Evolutionary conservation across 371 early-diverging fungal genomes (phyloP), one percentile per base, ranked within the genome.

Genomic region (Mortierella sp.): DNA sequence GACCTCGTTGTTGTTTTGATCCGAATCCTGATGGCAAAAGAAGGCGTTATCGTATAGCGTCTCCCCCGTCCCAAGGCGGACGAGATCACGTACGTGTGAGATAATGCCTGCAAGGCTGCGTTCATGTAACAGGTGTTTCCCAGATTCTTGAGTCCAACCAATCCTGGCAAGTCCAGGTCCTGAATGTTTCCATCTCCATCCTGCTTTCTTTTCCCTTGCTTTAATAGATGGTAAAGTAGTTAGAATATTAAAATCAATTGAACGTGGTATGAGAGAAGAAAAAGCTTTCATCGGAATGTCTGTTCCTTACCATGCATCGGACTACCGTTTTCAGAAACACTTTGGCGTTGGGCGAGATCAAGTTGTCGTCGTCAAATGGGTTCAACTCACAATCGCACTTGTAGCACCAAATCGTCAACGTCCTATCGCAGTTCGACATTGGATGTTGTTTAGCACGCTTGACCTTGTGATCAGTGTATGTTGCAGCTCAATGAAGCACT

Each of bases 61-160:
- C n/a, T n/a, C n/a, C n/a, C n/a, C n/a, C n/a, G n/a, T n/a, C n/a
- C n/a, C n/a, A n/a, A n/a, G n/a, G n/a, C 34, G 10, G 34, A 10
- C 10, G 34, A 34, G 19, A 38, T 8, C 18, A 52, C 64, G 19
- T 68, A 80, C 71, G 76, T 74, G 62, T 86, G 80, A 19, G 72
- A 69, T 16, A 89, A 55, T 46, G 83, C 80, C 56, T 89, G 90
- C 3, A 89, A 59, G 3, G 81, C 74, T 18, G 81, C 74, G 60
- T 89, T 88, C 83, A 88, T 83, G 64, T 80, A 89, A 42, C 90
- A 89, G 2, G 90, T 90, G 53, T 89, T 89, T 34, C 89, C 90
- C 28, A 85, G 58, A 31, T 84, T 84, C 57, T 81, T 82, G 26
- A 84, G 64, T 16, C 84, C 84, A 13, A 81, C 79, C 6, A 81